Conservation (phyloP, 2,329 filamentous ascomycete genomes). For the Sarocladium brachiariae region DNA sequence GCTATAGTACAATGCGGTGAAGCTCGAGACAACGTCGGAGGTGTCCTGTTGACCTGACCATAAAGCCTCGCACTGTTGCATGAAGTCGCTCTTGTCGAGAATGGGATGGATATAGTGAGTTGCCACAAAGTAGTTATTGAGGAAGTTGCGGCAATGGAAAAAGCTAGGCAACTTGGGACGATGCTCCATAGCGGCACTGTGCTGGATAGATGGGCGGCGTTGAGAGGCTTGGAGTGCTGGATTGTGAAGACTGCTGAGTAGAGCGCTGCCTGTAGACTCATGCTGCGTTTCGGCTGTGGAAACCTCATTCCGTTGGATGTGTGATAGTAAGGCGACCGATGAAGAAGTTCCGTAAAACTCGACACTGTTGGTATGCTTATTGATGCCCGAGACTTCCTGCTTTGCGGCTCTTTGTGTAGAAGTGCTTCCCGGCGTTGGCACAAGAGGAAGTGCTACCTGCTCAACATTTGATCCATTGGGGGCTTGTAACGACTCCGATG, state of each 20-base stretch:
- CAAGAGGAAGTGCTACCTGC: too few relatives aligned
- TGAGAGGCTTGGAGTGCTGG: not conserved
- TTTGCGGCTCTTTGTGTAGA: not conserved
- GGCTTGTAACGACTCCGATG: too few relatives aligned
- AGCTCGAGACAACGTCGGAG: slow-evolving; percentile 22
- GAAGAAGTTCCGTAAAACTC: slow-evolving; percentile 40
- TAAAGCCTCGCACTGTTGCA: slow-evolving; percentile 29
- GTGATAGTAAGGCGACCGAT: slow-evolving; percentile 37
- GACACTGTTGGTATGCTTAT: slow-evolving; percentile 36
- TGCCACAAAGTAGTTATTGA: slow-evolving; percentile 40
- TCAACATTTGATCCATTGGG: too few relatives aligned
- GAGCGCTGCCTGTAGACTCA: too few relatives aligned
- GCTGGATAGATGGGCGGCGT: slow-evolving; percentile 2
- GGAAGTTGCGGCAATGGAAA: too few relatives aligned
- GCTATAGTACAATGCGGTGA: slow-evolving; percentile 39
- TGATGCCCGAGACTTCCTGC: slow-evolving; percentile 35
- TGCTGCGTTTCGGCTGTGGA: not conserved
- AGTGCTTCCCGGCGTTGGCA: slow-evolving; percentile 14
- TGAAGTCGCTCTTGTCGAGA: slow-evolving; percentile 37
- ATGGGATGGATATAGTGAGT: slow-evolving; percentile 41
- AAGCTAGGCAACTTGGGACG: too few relatives aligned
- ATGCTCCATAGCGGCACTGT: too few relatives aligned
- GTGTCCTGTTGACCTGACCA: not conserved
- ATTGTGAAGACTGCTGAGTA: slow-evolving; percentile 26
- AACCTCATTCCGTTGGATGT: slow-evolving; percentile 28